These are phyloP conservation scores for Lonicera japonica DNA, from an alignment of 129 eudicot species.

Conservation along the genomic window DNA sequence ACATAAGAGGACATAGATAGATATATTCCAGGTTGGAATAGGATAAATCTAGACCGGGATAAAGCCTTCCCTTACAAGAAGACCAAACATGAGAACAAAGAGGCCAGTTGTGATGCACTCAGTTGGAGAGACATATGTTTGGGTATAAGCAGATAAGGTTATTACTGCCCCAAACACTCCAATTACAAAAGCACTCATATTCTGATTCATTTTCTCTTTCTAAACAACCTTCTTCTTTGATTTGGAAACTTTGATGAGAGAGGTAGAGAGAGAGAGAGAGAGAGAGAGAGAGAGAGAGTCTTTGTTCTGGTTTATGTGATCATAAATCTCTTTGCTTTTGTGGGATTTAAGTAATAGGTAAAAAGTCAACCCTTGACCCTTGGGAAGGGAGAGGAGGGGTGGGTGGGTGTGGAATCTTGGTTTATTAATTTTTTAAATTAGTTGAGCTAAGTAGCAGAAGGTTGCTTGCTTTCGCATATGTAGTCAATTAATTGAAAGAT, in stretches of 20 bases:
- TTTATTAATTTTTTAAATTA: not conserved
- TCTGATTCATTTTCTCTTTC: conserved; percentile 49
- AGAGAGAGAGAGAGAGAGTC: too few species aligned
- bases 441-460: not conserved
- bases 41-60: conserved; percentile 39
- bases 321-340: too few species aligned
- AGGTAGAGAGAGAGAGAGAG: too few species aligned
- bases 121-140: conserved; percentile 52
- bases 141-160: conserved; percentile 84
- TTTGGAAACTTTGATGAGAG: not conserved
- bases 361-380: conserved; percentile 26
- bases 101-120: conserved; percentile 64
- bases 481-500: too few species aligned
- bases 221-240: not conserved
- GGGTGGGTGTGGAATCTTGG: conserved; percentile 8
- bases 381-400: too few species aligned
- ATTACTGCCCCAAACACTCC: conserved; percentile 75
- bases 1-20: not conserved
- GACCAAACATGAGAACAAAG: conserved; percentile 60
- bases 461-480: too few species aligned
- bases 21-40: not conserved
- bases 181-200: conserved; percentile 54
- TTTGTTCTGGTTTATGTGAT: too few species aligned
- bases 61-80: conserved; percentile 83
- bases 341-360: not conserved